Evolutionary conservation across 306 rosid genomes (phyloP).

Genomic region (Echinosophora koreensis): DNA sequence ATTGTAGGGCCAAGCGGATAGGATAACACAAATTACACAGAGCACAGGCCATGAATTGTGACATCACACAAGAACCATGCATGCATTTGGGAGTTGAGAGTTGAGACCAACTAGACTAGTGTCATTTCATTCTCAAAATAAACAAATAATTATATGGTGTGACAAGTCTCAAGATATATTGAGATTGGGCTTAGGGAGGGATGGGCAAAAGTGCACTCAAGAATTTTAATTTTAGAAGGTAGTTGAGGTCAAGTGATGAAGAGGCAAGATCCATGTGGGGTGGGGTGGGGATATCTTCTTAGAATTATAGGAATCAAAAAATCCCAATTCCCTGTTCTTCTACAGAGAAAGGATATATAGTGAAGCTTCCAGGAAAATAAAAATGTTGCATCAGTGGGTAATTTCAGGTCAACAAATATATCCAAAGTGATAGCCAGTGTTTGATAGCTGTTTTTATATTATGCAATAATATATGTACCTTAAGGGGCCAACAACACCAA

Average conservation of each 20-base stretch:
- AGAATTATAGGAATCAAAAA: slow-evolving; percentile 37
- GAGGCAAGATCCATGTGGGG: slow-evolving; percentile 81
- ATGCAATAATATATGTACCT: slow-evolving; percentile 36
- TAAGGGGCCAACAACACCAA: slow-evolving; percentile 38
- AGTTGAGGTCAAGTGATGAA: slow-evolving; percentile 61
- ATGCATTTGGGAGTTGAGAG: slow-evolving; percentile 51
- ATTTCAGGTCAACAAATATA: slow-evolving; percentile 52
- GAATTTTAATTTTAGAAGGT: slow-evolving; percentile 48
- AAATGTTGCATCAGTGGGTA: background rate
- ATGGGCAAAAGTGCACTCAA: slow-evolving; percentile 61
- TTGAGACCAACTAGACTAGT: background rate
- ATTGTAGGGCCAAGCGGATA: slow-evolving; percentile 47
- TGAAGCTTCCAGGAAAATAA: slow-evolving; percentile 59
- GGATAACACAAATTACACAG: background rate
- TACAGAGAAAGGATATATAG: slow-evolving; percentile 36
- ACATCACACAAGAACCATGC: slow-evolving; percentile 46
- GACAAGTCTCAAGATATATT: slow-evolving; percentile 25
- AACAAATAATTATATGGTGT: slow-evolving; percentile 31
- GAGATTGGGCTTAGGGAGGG: slow-evolving; percentile 26
- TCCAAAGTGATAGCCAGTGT: slow-evolving; percentile 53
- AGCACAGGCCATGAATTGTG: slow-evolving; percentile 16
- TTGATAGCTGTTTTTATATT: slow-evolving; percentile 56
- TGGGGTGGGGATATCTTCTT: slow-evolving; percentile 37
- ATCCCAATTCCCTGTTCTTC: slow-evolving; percentile 46
- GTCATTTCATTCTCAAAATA: slow-evolving; percentile 36